A percentile compares a stretch with the other conserved stretches of the same genome.
Evolutionary conservation across 2,329 filamentous ascomycete species (phyloP).

Genomic region (Clonostachys chloroleuca): DNA sequence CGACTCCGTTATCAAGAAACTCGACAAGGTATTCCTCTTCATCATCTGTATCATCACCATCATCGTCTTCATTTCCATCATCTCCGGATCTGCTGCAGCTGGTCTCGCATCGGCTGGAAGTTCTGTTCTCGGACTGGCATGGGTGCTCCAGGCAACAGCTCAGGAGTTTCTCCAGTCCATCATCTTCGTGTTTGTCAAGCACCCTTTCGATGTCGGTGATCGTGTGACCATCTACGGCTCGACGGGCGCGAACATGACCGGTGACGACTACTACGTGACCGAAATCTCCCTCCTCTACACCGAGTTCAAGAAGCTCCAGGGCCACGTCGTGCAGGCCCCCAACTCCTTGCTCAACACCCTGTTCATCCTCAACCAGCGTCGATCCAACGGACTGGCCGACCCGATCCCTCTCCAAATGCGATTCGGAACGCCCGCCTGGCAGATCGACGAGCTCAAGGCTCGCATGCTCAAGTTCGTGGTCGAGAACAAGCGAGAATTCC

Average conservation of each 20-base stretch:
- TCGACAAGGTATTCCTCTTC: conserved; percentile 86
- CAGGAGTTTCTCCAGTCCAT: conserved; percentile 93
- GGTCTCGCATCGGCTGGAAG: conserved; percentile 88
- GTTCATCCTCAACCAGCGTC: conserved; percentile 92
- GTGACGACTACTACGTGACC: conserved; percentile 95
- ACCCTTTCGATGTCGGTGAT: conserved; percentile 94
- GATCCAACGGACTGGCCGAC: conserved; percentile 84
- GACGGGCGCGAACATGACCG: conserved; percentile 70
- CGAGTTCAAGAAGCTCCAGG: conserved; percentile 98
- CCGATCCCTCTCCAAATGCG: conserved; percentile 80
- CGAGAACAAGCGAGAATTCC: conserved; percentile 84
- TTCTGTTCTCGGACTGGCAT: conserved; percentile 81
- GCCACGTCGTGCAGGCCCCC: conserved; percentile 90
- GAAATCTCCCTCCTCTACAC: conserved; percentile 91
- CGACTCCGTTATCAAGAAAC: conserved; percentile 86
- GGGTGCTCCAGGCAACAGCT: conserved; percentile 88
- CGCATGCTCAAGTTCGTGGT: conserved; percentile 80
- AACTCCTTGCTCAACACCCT: conserved; percentile 91
- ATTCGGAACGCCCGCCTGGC: conserved; percentile 78
- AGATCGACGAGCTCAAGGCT: conserved; percentile 78
- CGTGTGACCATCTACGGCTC: conserved; percentile 89
- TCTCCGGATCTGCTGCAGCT: conserved; percentile 85
- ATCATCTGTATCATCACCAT: conserved; percentile 77
- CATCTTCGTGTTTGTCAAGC: conserved; percentile 95
- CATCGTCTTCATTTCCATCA: conserved; percentile 83